phyloP scores from a whole-genome alignment of 2,329 filamentous ascomycete species.

The Beauveria asiatica region DNA sequence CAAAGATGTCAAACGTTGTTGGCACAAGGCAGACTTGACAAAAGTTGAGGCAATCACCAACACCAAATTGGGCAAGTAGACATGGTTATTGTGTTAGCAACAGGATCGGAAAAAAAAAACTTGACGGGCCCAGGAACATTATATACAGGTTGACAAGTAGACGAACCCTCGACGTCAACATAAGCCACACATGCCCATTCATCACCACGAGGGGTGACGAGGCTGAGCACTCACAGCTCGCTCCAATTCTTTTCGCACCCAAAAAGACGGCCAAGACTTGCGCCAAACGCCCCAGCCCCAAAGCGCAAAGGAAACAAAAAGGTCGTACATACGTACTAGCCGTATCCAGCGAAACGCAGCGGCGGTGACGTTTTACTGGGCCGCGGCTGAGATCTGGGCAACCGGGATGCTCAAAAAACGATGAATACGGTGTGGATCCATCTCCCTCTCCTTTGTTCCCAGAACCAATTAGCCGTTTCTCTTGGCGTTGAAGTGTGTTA shows the following conservation, averaged over 20 bases:
- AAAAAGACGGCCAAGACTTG: neutral
- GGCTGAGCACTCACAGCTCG: neutral
- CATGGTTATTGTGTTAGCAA: neutral
- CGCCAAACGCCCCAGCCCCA: neutral
- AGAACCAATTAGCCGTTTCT: neutral
- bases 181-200: neutral
- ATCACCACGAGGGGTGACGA: neutral
- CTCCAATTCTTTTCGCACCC: neutral
- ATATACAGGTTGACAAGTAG: too few relatives aligned
- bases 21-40: too few relatives aligned
- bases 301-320: neutral
- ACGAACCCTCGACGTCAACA: neutral
- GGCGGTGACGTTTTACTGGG: neutral
- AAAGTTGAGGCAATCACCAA: neutral
- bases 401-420: neutral
- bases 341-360: slow-evolving; percentile 1
- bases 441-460: neutral
- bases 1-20: too few relatives aligned
- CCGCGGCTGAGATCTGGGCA: slow-evolving; percentile 5
- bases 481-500: too few relatives aligned
- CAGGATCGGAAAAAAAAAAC: neutral
- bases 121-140: too few relatives aligned
- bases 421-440: neutral
- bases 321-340: slow-evolving; percentile 2
- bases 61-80: neutral